phyloP scores from a whole-genome alignment of 2,329 filamentous ascomycete species.

The Mollisia scopiformis region DNA sequence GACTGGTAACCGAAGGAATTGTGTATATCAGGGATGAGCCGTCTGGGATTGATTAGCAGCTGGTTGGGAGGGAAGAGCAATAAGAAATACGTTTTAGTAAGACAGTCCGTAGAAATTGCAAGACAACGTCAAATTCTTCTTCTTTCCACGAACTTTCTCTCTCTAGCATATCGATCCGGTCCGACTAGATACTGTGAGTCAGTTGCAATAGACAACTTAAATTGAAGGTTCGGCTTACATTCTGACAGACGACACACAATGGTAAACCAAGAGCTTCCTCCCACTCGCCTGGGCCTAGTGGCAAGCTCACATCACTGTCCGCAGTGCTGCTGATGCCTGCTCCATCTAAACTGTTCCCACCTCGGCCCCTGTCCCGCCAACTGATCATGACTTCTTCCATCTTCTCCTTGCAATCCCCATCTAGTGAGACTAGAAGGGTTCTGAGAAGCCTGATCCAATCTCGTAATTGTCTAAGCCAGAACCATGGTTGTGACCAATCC shows the following conservation, averaged over 20 bases:
- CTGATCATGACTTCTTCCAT: constrained; percentile 85
- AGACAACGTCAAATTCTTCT: constrained; percentile 92
- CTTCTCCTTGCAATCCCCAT: constrained; percentile 75
- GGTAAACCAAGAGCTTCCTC: constrained; percentile 86
- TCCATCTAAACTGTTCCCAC: constrained; percentile 65
- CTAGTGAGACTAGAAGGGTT: constrained; percentile 73
- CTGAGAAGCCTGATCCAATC: constrained; percentile 88
- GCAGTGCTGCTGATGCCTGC: constrained; percentile 57
- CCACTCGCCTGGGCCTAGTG: constrained; percentile 88
- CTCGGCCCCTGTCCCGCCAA: constrained; percentile 77
- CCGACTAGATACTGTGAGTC: constrained; percentile 18
- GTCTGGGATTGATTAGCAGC: constrained; percentile 51
- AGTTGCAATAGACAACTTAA: constrained; percentile 27
- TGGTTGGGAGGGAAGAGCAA: background rate
- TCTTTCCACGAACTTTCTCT: constrained; percentile 93
- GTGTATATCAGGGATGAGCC: constrained; percentile 87
- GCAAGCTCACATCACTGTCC: constrained; percentile 72
- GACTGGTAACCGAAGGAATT: constrained; percentile 74
- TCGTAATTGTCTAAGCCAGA: constrained; percentile 86
- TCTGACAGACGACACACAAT: constrained; percentile 93
- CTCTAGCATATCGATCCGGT: constrained; percentile 74
- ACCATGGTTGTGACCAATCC: constrained; percentile 93
- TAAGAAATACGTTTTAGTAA: constrained; percentile 75
- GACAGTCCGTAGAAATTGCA: constrained; percentile 90
- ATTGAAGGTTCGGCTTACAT: constrained; percentile 61